phyloP scores from a whole-genome alignment of 176 grass and related monocot genomes.

The Oropetium thomaeum region DNA sequence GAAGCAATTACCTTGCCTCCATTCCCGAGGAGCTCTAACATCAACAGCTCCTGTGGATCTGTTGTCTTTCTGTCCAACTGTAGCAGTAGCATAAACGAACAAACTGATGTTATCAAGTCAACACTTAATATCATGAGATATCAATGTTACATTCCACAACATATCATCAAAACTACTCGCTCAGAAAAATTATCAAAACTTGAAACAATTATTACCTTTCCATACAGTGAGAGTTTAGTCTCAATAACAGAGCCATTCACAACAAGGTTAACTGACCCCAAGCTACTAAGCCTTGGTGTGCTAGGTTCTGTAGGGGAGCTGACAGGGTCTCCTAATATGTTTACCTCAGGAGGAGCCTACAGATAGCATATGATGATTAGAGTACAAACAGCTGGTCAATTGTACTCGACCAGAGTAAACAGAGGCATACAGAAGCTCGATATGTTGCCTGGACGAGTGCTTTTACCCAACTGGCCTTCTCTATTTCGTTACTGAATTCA shows the following conservation, averaged over 20 bases:
- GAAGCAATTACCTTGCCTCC: constrained; percentile 77
- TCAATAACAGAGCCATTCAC: constrained; percentile 88
- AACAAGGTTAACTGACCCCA: constrained; percentile 82
- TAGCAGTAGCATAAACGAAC: constrained; percentile 26
- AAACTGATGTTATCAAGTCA: not conserved
- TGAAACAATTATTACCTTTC: constrained; percentile 53
- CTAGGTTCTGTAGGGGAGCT: constrained; percentile 47
- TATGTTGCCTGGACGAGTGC: constrained; percentile 83
- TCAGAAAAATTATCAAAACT: constrained; percentile 19
- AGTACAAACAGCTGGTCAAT: not conserved
- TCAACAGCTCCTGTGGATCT: constrained; percentile 60
- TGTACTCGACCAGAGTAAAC: constrained; percentile 21
- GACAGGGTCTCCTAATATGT: constrained; percentile 68
- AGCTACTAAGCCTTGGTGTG: constrained; percentile 60
- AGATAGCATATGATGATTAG: constrained; percentile 23
- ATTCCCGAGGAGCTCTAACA: constrained; percentile 78
- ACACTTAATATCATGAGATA: not conserved
- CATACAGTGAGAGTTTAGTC: constrained; percentile 82
- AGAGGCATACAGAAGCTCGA: constrained; percentile 74
- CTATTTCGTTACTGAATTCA: constrained; percentile 70
- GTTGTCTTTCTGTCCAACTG: constrained; percentile 68
- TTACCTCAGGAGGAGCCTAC: constrained; percentile 73
- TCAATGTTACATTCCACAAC: not conserved
- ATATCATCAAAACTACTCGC: constrained; percentile 19
- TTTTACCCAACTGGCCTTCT: constrained; percentile 86